Conservation (phyloP, 2,329 filamentous ascomycete species). For the Monosporascus sp. region DNA sequence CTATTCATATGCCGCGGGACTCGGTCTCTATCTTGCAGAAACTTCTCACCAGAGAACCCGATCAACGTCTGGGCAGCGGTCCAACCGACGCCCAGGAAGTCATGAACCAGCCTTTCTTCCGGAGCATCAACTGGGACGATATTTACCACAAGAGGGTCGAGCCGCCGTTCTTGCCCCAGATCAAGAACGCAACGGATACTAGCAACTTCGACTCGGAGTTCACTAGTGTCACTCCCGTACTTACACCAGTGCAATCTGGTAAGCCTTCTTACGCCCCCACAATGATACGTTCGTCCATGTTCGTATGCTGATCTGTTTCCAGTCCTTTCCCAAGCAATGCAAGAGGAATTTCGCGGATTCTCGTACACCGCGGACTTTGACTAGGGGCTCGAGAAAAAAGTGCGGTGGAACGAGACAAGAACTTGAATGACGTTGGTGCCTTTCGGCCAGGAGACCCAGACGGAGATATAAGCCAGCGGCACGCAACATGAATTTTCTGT, state of each 20-base stretch:
- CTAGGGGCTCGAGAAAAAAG: constrained; percentile 31
- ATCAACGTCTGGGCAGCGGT: constrained; percentile 85
- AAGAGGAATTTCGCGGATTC: constrained; percentile 98
- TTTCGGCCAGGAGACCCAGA: background rate
- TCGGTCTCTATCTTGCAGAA: constrained; percentile 98
- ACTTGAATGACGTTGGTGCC: constrained; percentile 2
- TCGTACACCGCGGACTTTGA: constrained; percentile 93
- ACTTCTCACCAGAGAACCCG: constrained; percentile 89
- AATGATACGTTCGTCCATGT: background rate
- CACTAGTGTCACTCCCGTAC: constrained; percentile 93
- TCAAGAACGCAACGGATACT: constrained; percentile 93
- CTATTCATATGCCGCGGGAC: constrained; percentile 97
- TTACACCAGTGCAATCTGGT: constrained; percentile 97
- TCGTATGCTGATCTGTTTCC: constrained; percentile 18
- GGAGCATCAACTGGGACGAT: constrained; percentile 97
- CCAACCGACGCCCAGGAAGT: constrained; percentile 97
- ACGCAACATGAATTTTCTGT: too few relatives aligned
- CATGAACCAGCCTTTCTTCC: constrained; percentile 98
- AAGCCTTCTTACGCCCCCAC: constrained; percentile 36
- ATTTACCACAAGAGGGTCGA: constrained; percentile 92
- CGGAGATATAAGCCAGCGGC: background rate
- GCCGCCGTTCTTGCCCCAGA: constrained; percentile 83
- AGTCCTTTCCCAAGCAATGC: constrained; percentile 98
- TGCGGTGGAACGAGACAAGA: background rate
- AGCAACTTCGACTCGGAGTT: constrained; percentile 99